Evolutionary conservation across 2,329 filamentous ascomycete genomes (phyloP), one percentile per base, ranked within the genome.

Genomic region (Fusarium subtropicale): DNA sequence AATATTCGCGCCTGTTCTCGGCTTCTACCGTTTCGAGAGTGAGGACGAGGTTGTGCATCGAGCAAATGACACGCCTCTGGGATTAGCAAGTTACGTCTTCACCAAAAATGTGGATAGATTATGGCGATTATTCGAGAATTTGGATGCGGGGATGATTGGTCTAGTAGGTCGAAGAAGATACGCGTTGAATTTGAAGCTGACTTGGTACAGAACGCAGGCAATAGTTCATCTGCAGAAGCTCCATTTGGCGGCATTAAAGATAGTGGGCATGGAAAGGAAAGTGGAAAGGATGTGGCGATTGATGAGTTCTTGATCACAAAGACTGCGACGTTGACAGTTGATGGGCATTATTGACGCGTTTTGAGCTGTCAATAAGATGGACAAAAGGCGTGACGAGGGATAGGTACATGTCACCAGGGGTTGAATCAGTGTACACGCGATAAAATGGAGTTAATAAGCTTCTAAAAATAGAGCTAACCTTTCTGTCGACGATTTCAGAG

Each of bases 301-400:
- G 77, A 81, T 22, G 81, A 83, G 62, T 83, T 80, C 28, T 72
- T 83, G 15, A 75, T 82, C n/a, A 80, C 79, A 1, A 83, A 83
- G 71, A 81, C 79, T 3, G 66, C 64, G 1, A 68, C 66, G 0
- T 24, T 68, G 15, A 52, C 59, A 2, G 22, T 68, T 1, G 64
- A 62, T 2, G 62, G 47, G 1, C 56, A 59, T 1, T 39, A 46
- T 16, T 59, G 28, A 31, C 44, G 28, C 28, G 28, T 31, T 31
- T 31, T 31, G 28, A 15, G n/a, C 5, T n/a, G n/a, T 22, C 11
- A 13, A 30, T 5, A 3, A 3, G 5, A 20, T 16, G 44, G 18
- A 15, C 4, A 15, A 3, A 15, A 13, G 28, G 24, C 41, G 41
- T 6, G 24, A 8, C 9, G 5, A 28, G 16, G 16, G 10, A 22